Evolutionary conservation across 495 filamentous ascomycete species (phyloP).

Genomic region (Parachaetomium inaequale): DNA sequence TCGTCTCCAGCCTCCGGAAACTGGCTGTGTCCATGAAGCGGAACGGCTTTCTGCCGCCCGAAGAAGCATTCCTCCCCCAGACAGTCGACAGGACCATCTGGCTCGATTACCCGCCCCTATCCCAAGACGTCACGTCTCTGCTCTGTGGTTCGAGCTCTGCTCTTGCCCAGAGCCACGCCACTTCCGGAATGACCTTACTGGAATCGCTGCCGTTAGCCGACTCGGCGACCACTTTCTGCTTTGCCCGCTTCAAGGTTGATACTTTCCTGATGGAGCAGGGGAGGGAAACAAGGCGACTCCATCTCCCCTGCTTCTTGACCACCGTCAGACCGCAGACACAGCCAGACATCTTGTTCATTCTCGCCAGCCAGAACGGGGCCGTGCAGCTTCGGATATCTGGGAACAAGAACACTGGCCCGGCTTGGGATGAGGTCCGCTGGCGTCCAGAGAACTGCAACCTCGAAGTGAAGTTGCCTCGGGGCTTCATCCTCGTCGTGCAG

Average conservation of each 20-base stretch:
- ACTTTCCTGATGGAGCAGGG: slow-evolving; percentile 67
- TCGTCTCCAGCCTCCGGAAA: slow-evolving; percentile 63
- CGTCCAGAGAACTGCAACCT: slow-evolving; percentile 58
- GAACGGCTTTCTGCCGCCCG: slow-evolving; percentile 67
- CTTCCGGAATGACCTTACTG: slow-evolving; percentile 47
- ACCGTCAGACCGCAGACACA: slow-evolving; percentile 65
- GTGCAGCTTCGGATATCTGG: slow-evolving; percentile 71
- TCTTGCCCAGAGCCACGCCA: slow-evolving; percentile 32
- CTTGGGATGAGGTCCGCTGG: slow-evolving; percentile 80
- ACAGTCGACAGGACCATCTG: slow-evolving; percentile 71
- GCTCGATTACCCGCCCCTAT: slow-evolving; percentile 66
- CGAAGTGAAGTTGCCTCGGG: slow-evolving; percentile 62
- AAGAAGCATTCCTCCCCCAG: slow-evolving; percentile 60
- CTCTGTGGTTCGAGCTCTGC: slow-evolving; percentile 60
- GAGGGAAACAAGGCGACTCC: slow-evolving; percentile 57
- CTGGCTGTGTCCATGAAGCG: slow-evolving; percentile 76
- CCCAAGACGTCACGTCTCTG: slow-evolving; percentile 61
- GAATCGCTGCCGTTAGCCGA: slow-evolving; percentile 74
- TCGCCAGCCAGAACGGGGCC: slow-evolving; percentile 71
- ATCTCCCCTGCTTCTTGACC: slow-evolving; percentile 68
- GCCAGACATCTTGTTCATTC: slow-evolving; percentile 60
- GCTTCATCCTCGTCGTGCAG: slow-evolving; percentile 63
- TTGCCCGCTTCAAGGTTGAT: slow-evolving; percentile 67
- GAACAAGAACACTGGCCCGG: slow-evolving; percentile 61
- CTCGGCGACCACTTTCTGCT: slow-evolving; percentile 64